These are phyloP conservation scores for Umbellularia californica DNA, from an alignment of 164 flowering plant species.

Conservation along the genomic window DNA sequence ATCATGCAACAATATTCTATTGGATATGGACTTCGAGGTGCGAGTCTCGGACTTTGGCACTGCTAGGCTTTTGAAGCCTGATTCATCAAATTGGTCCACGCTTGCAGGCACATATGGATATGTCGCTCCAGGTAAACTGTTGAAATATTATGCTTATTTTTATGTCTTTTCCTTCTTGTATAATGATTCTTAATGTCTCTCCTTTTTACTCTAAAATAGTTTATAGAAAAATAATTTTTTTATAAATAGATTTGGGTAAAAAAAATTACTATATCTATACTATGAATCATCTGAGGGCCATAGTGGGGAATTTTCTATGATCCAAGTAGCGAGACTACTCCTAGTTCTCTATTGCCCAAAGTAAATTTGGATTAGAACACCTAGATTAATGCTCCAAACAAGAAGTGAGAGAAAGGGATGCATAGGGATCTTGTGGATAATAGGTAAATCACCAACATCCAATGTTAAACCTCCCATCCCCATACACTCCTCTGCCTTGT, in stretches of 20 bases:
- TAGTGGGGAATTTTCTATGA: too few species aligned
- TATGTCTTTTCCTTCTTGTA: not conserved
- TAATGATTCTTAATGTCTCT: not conserved
- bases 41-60: slow-evolving; percentile 4
- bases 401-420: too few species aligned
- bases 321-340: too few species aligned
- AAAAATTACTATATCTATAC: too few species aligned
- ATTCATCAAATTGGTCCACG: slow-evolving; percentile 5
- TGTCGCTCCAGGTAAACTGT: slow-evolving; percentile 5
- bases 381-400: too few species aligned
- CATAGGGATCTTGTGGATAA: too few species aligned
- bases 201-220: not conserved
- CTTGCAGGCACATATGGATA: slow-evolving; percentile 11
- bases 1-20: slow-evolving; percentile 3
- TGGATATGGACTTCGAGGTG: slow-evolving; percentile 1
- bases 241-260: not conserved
- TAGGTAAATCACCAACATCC: too few species aligned
- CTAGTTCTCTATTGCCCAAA: too few species aligned
- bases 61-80: not conserved
- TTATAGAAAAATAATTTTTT: not conserved
- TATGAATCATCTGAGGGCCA: too few species aligned
- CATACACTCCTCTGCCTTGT: too few species aligned
- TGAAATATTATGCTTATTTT: not conserved
- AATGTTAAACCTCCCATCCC: too few species aligned
- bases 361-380: too few species aligned